Evolutionary conservation across 2,329 filamentous ascomycete species (phyloP), one percentile per base, ranked within the genome.

Genomic region (Cytospora leucostoma): DNA sequence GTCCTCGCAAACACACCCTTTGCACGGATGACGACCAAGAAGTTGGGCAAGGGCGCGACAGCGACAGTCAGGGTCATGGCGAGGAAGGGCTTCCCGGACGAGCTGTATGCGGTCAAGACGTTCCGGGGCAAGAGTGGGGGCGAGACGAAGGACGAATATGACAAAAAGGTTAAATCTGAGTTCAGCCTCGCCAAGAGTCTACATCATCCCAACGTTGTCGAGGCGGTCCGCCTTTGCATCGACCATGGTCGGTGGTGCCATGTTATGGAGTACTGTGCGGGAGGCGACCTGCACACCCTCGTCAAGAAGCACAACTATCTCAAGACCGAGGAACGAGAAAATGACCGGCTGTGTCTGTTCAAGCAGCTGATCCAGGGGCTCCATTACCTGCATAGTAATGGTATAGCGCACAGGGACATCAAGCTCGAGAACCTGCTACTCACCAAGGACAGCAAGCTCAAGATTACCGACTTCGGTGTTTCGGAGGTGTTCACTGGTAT

Each of bases 391-490:
- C 93, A 97, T 75, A 81, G 80, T 65, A 87, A 94, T 70, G 93
- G 92, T 63, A 93, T 96, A 71, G 93, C 92, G 1, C 93, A 96
- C 76, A 89, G 93, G 56, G 93, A 97, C 70, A 90, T 96, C 78
- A 96, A 97, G 76, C 83, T 93, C 12, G 93, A 96, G 74, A 96
- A 97, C 70, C 79, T 96, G 32, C 82, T 96, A 37, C 83, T 97
- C 65, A 90, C 88, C 54, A 87, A 86, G 69, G 86, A 92, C 64
- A 92, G 92, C 72, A 89, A 92, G 74, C 81, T 96, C 62, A 96
- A 96, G 77, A 93, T 97, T 65, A 93, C 92, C 56, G 93, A 97
- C 74, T 96, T 97, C 77, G 93, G 93, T 59, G 91, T 94, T 15
- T 93, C 91, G 0, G 91, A 95, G 73, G 90, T 96, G 19, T 96